These are phyloP conservation scores for Microbotryomycetes sp. DNA, from an alignment of 1,284 basidiomycete species.

Conservation along the genomic window DNA sequence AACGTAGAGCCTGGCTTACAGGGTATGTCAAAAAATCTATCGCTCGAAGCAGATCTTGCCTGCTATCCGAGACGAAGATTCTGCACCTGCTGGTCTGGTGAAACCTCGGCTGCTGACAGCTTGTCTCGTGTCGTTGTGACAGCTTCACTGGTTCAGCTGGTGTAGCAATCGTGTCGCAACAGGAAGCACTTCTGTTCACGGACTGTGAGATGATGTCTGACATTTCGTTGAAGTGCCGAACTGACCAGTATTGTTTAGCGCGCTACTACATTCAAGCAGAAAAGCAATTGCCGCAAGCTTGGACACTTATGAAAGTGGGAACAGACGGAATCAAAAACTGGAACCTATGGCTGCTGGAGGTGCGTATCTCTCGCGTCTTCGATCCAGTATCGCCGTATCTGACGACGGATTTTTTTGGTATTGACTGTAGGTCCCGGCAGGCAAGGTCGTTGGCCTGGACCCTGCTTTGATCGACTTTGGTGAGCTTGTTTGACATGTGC, in stretches of 20 bases:
- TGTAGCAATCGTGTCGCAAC: slow-evolving; percentile 37
- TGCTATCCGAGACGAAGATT: not conserved
- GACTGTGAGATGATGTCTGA: slow-evolving; percentile 46
- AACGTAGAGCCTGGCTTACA: slow-evolving; percentile 77
- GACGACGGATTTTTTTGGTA: slow-evolving; percentile 8
- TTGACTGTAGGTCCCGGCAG: slow-evolving; percentile 52
- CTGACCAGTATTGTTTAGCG: slow-evolving; percentile 55
- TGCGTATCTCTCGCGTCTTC: slow-evolving; percentile 34
- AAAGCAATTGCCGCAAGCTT: slow-evolving; percentile 81
- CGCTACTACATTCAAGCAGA: slow-evolving; percentile 89
- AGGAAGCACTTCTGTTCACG: slow-evolving; percentile 46
- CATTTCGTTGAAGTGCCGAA: not conserved
- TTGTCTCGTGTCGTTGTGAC: not conserved
- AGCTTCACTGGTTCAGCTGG: slow-evolving; percentile 92
- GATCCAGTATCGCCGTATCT: not conserved
- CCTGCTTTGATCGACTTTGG: slow-evolving; percentile 55
- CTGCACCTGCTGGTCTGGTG: too few relatives aligned
- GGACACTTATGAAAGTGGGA: slow-evolving; percentile 89
- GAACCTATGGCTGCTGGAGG: slow-evolving; percentile 74
- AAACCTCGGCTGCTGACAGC: too few relatives aligned
- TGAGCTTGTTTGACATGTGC: too few relatives aligned
- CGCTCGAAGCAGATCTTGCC: not conserved
- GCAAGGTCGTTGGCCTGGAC: slow-evolving; percentile 71
- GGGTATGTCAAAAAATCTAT: slow-evolving; percentile 9
- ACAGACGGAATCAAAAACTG: slow-evolving; percentile 80